Base-by-base conservation (phyloP, 192 early-diverging fungal genomes). In the Coemansia sp. region DNA sequence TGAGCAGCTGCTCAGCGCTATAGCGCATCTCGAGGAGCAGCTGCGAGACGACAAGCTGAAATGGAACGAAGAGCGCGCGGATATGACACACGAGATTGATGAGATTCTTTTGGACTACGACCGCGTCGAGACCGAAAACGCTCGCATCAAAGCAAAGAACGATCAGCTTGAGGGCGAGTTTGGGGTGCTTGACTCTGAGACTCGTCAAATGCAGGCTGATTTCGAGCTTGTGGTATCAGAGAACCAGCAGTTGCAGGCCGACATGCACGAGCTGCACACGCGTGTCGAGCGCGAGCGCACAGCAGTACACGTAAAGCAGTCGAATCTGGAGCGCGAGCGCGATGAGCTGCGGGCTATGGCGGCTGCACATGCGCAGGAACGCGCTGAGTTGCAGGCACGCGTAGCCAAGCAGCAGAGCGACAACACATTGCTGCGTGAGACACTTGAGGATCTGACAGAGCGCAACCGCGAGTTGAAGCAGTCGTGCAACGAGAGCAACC, bases 1-100 rank as follows among this genome's bases (percentile, higher is more conserved):
- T 6, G 69, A 66, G 37, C 49, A 72, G 73, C 69, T 80, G 19
- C 53, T 80, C 9, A 45, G 53, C 3, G 43, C 68, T 2, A 75
- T 80, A 55, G 65, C 39, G 2, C 57, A 47, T 14, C 65, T 75
- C 2, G 78, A 80, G 52, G 66, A 71, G 41, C 61, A 70, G 17
- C 65, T 67, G 14, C 32, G 35, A 25, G 64, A 60, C 6, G 14
- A 35, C 29, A 32, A 58, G 25, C 17, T 8, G 27, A 38, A 17
- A 3, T 35, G 57, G 53, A 43, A 24, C 2, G 27, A 15, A 3
- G 67, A 64, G 41, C 63, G 56, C 38, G 51, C 60, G 2, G 59
- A 67, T 29, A 58, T 73, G 49, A 23, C 57, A 35, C 35, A 52
- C 5, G 21, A 67, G 23, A 21, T 71, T 0, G 64, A 67, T 11